These are phyloP conservation scores for Penicillium sp. DNA, from an alignment of 2,329 filamentous ascomycete species.

Conservation along the genomic window DNA sequence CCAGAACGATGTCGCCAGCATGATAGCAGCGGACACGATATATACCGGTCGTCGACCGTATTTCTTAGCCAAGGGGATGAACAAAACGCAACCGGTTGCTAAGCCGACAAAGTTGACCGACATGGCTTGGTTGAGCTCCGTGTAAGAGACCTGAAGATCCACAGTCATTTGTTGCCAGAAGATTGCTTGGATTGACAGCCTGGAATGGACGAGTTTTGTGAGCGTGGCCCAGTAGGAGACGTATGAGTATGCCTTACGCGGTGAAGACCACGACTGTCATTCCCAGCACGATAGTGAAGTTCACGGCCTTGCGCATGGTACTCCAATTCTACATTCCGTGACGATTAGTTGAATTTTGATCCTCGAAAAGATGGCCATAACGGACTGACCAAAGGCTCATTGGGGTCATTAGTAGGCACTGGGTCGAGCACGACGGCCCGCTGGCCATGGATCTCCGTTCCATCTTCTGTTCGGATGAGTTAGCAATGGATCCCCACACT, in stretches of 20 bases:
- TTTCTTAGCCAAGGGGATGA: constrained; percentile 52
- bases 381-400: constrained; percentile 34
- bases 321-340: constrained; percentile 46
- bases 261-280: constrained; percentile 49
- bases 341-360: background rate
- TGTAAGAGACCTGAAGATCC: constrained; percentile 47
- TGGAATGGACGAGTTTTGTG: constrained; percentile 4
- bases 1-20: constrained; percentile 46
- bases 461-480: constrained; percentile 14
- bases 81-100: constrained; percentile 47
- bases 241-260: constrained; percentile 24
- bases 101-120: constrained; percentile 51
- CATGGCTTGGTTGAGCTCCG: constrained; percentile 48
- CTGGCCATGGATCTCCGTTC: constrained; percentile 7
- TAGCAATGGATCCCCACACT: background rate
- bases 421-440: constrained; percentile 38
- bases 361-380: constrained; percentile 9
- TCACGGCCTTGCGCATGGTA: constrained; percentile 43
- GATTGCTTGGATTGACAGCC: constrained; percentile 43
- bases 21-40: constrained; percentile 44
- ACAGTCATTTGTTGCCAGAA: constrained; percentile 51
- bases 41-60: constrained; percentile 52
- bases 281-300: constrained; percentile 46
- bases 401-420: constrained; percentile 35
- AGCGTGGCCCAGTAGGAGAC: background rate